Evolutionary conservation across 1,284 basidiomycete genomes (phyloP).

Genomic region (Heterobasidion annosum): DNA sequence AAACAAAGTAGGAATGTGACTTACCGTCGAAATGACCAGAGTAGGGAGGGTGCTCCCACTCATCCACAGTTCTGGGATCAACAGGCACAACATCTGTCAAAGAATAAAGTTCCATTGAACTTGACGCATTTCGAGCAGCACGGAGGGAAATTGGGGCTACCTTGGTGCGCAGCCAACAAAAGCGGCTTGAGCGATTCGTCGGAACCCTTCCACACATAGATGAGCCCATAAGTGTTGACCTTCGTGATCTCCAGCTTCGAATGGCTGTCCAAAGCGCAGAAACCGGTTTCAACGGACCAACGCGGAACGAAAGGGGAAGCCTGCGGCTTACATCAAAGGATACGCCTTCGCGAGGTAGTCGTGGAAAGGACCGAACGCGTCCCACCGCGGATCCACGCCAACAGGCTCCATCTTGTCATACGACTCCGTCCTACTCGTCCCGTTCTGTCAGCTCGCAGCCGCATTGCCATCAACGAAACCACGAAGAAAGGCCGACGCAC

Average conservation of each 20-base stretch:
- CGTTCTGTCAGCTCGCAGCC: neutral
- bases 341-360: constrained; percentile 31
- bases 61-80: constrained; percentile 37
- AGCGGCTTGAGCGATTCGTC: constrained; percentile 51
- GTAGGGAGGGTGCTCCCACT: constrained; percentile 36
- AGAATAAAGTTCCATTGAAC: neutral
- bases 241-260: constrained; percentile 39
- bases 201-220: constrained; percentile 57
- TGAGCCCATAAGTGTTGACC: constrained; percentile 57
- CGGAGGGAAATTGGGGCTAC: constrained; percentile 17
- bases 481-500: constrained; percentile 15
- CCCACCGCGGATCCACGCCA: constrained; percentile 36
- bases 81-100: constrained; percentile 46
- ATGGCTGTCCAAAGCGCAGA: constrained; percentile 27
- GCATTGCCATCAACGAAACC: neutral
- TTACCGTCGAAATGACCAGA: constrained; percentile 27
- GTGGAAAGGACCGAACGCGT: constrained; percentile 30
- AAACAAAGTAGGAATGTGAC: neutral
- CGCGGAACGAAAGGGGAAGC: constrained; percentile 6
- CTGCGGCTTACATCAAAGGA: constrained; percentile 26
- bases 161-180: constrained; percentile 60
- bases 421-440: constrained; percentile 22
- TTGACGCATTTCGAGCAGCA: neutral
- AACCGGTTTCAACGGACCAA: neutral
- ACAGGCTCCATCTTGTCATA: constrained; percentile 32